Evolutionary conservation across 768 basidiomycete species (phyloP), one percentile per base, ranked within the genome.

Genomic region (Coprinopsis strossmayeri): DNA sequence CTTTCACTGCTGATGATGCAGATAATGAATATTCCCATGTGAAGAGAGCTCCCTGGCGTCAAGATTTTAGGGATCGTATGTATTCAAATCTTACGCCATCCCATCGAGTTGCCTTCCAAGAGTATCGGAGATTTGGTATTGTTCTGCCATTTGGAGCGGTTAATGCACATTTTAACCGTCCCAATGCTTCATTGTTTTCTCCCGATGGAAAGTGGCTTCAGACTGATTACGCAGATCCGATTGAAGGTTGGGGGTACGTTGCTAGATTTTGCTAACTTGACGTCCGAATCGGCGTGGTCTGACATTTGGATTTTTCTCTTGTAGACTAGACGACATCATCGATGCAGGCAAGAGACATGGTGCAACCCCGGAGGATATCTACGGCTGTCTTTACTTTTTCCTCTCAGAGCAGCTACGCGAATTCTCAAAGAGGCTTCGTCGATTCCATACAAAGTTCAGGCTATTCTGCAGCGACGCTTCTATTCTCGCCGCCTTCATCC

Each of bases 361-460:
- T 1, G 66, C 68, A 4, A 61, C 59, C 3, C 50, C 58, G 0
- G 74, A 70, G 44, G 76, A 78, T 54, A 63, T 76, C 30, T 74
- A 70, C 47, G 77, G 77, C 3, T 77, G 74, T 43, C 68, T 77
- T 23, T 75, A 74, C 56, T 76, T 77, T 48, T 69, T 66, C 50
- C 46, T 77, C 21, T 61, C 65, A 2, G 62, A 70, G 10, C 61
- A 75, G 52, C 61, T 78, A 11, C 58, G 58, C 15, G 54, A 55
- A 0, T 74, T 78, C 55, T 54, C 64, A 0, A 28, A 55, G n/a
- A 67, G 69, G 2, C 53, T 76, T 25, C 61, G 61, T 12, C 59
- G 55, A 17, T 62, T 66, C 37, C 53, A 54, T 12, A 59, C 74
- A 26, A 52, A 61, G 0, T 64, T 78, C 39, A 59, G 53, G 18